Conservation (phyloP, 176 grass and related monocot genomes). For the Panicum miliaceum region DNA sequence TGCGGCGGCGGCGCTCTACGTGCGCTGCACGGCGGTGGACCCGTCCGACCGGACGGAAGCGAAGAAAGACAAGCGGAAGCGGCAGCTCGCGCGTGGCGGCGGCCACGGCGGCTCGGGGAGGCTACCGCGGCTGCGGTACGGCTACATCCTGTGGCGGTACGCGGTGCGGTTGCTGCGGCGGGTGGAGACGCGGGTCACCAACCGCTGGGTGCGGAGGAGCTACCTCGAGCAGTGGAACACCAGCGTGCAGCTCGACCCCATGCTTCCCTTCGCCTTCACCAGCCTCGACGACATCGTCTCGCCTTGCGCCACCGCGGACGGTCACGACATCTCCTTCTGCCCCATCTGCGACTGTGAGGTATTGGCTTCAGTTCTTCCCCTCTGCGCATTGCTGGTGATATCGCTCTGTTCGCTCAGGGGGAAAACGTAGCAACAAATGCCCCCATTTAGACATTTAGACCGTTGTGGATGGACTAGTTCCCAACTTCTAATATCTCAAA, state of each 20-base stretch:
- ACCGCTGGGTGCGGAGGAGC: constrained; percentile 76
- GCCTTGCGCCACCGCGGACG: constrained; percentile 43
- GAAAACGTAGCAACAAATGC: not conserved
- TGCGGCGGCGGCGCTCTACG: constrained; percentile 61
- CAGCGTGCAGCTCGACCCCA: constrained; percentile 77
- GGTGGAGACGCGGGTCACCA: constrained; percentile 64
- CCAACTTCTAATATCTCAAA: not conserved
- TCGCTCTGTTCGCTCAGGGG: not conserved
- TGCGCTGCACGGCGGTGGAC: constrained; percentile 79
- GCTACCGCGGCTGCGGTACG: constrained; percentile 80
- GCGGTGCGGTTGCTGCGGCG: constrained; percentile 54
- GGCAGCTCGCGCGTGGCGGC: constrained; percentile 42
- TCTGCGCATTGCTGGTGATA: not conserved
- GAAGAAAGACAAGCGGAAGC: constrained; percentile 55
- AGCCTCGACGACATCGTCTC: constrained; percentile 72
- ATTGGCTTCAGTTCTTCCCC: not conserved
- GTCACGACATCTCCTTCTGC: constrained; percentile 83
- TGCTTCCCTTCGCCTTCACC: constrained; percentile 86
- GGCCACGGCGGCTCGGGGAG: not conserved
- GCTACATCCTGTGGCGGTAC: constrained; percentile 74
- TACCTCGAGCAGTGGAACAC: constrained; percentile 84
- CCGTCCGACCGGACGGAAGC: constrained; percentile 72
- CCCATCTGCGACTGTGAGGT: constrained; percentile 95
- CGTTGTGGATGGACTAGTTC: not conserved
- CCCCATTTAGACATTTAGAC: not conserved